phyloP scores from a whole-genome alignment of 1,284 basidiomycete species.

The Cryptococcus hybrid region DNA sequence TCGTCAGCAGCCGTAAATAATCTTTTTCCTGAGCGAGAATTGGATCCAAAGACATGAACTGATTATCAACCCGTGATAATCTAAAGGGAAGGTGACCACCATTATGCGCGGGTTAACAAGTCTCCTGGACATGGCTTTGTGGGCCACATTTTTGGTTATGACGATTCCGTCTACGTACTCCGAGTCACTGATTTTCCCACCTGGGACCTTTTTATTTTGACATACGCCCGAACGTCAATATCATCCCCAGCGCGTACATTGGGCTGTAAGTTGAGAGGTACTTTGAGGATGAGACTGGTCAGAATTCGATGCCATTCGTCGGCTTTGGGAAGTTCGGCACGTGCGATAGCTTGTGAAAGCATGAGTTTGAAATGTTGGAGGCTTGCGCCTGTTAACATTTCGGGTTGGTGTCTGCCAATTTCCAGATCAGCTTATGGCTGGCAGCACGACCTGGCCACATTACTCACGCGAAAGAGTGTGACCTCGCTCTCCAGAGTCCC shows the following conservation, averaged over 20 bases:
- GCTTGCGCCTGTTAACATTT: constrained; percentile 74
- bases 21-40: constrained; percentile 82
- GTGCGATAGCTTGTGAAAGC: constrained; percentile 69
- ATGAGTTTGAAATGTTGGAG: constrained; percentile 84
- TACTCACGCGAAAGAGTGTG: constrained; percentile 39
- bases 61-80: constrained; percentile 91
- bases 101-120: constrained; percentile 75
- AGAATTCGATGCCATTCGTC: constrained; percentile 83
- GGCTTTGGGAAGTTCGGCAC: constrained; percentile 69
- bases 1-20: constrained; percentile 84
- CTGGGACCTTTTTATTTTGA: constrained; percentile 99
- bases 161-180: constrained; percentile 98
- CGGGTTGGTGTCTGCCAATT: constrained; percentile 49
- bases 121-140: constrained; percentile 65
- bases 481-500: constrained; percentile 45
- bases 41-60: constrained; percentile 91
- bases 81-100: constrained; percentile 92
- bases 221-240: constrained; percentile 91
- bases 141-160: constrained; percentile 96
- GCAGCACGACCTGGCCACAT: neutral
- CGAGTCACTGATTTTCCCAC: constrained; percentile 84
- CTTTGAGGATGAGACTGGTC: constrained; percentile 58
- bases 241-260: constrained; percentile 62
- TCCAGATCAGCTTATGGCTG: constrained; percentile 30
- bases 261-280: constrained; percentile 46